Base-by-base conservation (phyloP, 176 grass and related monocot genomes). In the Cenchrus americanus region DNA sequence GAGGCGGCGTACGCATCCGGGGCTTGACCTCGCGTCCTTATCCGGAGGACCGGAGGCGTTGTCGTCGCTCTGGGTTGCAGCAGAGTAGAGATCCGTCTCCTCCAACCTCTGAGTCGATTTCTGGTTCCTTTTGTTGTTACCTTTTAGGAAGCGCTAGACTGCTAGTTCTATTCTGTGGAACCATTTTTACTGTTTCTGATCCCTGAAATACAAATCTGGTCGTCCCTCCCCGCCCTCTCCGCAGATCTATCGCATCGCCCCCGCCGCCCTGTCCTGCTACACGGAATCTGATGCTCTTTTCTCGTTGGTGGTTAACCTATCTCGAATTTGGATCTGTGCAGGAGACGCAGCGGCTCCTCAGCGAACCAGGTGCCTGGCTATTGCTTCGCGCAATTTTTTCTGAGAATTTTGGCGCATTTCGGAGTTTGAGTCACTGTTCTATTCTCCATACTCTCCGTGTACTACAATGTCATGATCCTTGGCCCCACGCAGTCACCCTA, bases 391-490 rank as follows among this genome's bases (percentile, higher is more conserved):
- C n/a, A 9, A 21, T 8, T 55, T n/a, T 3, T 23, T 7, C 6
- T 7, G n/a, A 8, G 26, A 89, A 85, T 85, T 89, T 59, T 23
- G 14, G 76, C 5, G 53, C 62, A 85, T 62, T 85, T 74, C 4
- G 8, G 61, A 2, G 21, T 19, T 21, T 12, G 17, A 17, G 24
- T 15, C n/a, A 27, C 42, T 24, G 19, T 43, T 71, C 14, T 7
- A 10, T 42, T 4, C 46, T 40, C 1, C 6, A 10, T 52, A 22
- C 46, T 52, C 26, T 34, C 32, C 32, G n/a, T 1, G 11, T 34
- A 97, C 80, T 97, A 94, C 77, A 94, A 97, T 87, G 94, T 97
- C 41, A 97, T 97, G 94, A 92, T 97, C 40, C 90, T 97, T 63
- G 94, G 94, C 4, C 94, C 94, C 8, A 80, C 87, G 49, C 92